Evolutionary conservation across 164 flowering plant species (phyloP).

Genomic region (Santalum album): DNA sequence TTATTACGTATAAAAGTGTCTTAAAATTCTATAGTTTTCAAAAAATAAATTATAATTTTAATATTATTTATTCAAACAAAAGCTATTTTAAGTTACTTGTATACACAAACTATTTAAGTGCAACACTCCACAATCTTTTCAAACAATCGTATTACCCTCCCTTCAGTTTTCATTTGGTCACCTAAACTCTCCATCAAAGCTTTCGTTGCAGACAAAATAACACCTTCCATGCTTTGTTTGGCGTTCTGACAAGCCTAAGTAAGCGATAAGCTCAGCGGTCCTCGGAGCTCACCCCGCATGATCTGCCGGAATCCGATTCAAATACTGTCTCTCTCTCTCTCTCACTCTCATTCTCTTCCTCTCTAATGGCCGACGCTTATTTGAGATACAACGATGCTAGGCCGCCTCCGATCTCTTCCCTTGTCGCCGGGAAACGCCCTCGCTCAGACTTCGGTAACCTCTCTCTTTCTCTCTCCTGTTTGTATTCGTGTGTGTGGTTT

Average conservation of each 20-base stretch:
- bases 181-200: no score
- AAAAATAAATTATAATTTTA: no score
- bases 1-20: no score
- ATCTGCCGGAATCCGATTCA: not conserved
- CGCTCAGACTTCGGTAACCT: constrained; percentile 40
- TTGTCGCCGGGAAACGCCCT: constrained; percentile 36
- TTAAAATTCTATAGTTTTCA: no score
- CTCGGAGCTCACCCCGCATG: not conserved
- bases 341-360: constrained; percentile 1
- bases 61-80: no score
- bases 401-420: constrained; percentile 20
- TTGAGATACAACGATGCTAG: constrained; percentile 38
- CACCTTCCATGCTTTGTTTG: not conserved
- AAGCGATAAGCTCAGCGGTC: not conserved
- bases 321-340: not conserved
- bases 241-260: no score
- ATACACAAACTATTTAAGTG: no score
- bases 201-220: not conserved
- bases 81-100: no score
- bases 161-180: no score
- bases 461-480: no score
- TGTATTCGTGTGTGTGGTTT: not conserved
- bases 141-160: no score
- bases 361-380: constrained; percentile 34
- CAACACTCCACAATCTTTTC: no score